These are phyloP conservation scores for Backusella parvicylindrica DNA, from an alignment of 192 early-diverging fungal species.

Conservation along the genomic window DNA sequence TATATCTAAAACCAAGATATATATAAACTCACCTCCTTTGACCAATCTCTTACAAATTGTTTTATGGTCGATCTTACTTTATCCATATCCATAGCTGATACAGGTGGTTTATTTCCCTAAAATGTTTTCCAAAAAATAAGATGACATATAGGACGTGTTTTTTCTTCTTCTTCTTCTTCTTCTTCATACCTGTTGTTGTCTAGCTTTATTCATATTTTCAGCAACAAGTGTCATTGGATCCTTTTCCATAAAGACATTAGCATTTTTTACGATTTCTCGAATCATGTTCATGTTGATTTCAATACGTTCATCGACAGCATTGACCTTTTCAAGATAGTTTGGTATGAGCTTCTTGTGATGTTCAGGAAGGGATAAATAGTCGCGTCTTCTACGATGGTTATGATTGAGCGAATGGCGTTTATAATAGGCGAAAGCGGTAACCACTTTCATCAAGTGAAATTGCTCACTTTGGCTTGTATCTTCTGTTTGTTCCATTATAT, in stretches of 20 bases:
- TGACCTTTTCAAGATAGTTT: slow-evolving; percentile 59
- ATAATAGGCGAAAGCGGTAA: slow-evolving; percentile 61
- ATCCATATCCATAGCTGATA: slow-evolving; percentile 78
- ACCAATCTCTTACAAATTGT: slow-evolving; percentile 97
- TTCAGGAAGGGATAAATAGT: slow-evolving; percentile 59
- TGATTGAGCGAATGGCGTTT: slow-evolving; percentile 54
- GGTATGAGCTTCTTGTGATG: slow-evolving; percentile 58
- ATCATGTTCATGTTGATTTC: slow-evolving; percentile 56
- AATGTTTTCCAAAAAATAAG: background rate
- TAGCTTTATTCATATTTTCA: slow-evolving; percentile 21
- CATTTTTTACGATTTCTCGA: slow-evolving; percentile 46
- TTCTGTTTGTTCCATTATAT: background rate
- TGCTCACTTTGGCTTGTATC: slow-evolving; percentile 34
- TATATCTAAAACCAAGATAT: background rate
- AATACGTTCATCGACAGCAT: slow-evolving; percentile 55
- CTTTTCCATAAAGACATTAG: slow-evolving; percentile 41
- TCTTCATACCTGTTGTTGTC: slow-evolving; percentile 20
- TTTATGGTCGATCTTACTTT: slow-evolving; percentile 86
- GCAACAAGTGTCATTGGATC: slow-evolving; percentile 30
- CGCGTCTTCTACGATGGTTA: slow-evolving; percentile 58
- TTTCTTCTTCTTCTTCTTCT: slow-evolving; percentile 11
- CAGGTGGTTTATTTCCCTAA: slow-evolving; percentile 28
- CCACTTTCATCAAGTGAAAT: slow-evolving; percentile 49
- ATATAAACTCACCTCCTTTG: slow-evolving; percentile 18
- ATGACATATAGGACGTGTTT: background rate